Conservation (phyloP, 805 yeast genomes). For the Scheffersomyces spartinae region DNA sequence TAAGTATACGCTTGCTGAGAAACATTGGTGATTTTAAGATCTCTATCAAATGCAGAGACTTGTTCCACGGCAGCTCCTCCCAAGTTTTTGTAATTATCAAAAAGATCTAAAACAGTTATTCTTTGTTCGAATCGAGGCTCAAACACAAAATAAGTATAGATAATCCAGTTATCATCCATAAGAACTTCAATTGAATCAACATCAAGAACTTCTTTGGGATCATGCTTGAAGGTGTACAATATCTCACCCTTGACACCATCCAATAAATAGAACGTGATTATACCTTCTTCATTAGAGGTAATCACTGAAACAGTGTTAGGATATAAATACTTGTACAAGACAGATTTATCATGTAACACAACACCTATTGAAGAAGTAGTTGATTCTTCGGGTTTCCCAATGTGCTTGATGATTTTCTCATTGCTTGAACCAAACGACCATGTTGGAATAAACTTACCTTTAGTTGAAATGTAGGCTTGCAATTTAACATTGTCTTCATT, state of each 20-base stretch:
- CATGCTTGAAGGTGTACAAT: slow-evolving; percentile 32
- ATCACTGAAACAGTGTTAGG: slow-evolving; percentile 54
- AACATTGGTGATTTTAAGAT: slow-evolving; percentile 34
- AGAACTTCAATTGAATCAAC: slow-evolving; percentile 36
- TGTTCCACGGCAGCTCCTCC: no score
- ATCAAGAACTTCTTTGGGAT: slow-evolving; percentile 26
- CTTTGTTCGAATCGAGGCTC: slow-evolving; percentile 40
- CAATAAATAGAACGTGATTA: slow-evolving; percentile 39
- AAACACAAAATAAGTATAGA: slow-evolving; percentile 49
- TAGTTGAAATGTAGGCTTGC: slow-evolving; percentile 11
- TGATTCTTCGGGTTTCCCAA: slow-evolving; percentile 11
- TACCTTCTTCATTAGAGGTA: slow-evolving; percentile 11
- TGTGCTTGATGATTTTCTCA: slow-evolving; percentile 10
- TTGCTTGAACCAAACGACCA: slow-evolving; percentile 16
- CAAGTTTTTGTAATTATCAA: no score
- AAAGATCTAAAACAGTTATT: slow-evolving; percentile 66
- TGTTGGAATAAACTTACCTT: slow-evolving; percentile 8
- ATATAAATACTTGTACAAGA: slow-evolving; percentile 72
- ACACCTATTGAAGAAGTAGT: slow-evolving; percentile 47
- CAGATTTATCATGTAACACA: slow-evolving; percentile 57
- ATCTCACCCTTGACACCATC: slow-evolving; percentile 64
- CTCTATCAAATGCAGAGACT: slow-evolving; percentile 22
- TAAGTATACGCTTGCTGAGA: slow-evolving; percentile 45
- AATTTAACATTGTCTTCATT: slow-evolving; percentile 6
- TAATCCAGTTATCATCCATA: slow-evolving; percentile 77